These are phyloP conservation scores for Ramichloridium luteum DNA, from an alignment of 2,329 filamentous ascomycete species.

Conservation along the genomic window DNA sequence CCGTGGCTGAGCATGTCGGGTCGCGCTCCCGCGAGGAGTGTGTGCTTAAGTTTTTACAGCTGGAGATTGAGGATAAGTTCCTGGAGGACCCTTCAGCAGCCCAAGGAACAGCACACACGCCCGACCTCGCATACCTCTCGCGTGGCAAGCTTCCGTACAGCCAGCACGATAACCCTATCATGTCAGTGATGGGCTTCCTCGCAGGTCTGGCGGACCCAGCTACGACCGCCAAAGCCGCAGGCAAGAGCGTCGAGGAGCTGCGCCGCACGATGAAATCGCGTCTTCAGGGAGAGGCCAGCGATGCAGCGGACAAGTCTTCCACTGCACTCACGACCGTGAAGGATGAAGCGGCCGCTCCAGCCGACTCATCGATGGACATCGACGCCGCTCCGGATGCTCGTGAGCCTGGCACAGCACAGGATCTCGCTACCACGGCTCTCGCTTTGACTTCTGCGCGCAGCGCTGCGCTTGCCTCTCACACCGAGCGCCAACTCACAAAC, in stretches of 20 bases:
- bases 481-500: conserved; percentile 92
- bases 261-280: conserved; percentile 66
- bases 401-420: conserved; percentile 28
- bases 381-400: conserved; percentile 40
- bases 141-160: conserved; percentile 78
- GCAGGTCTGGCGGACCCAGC: conserved; percentile 82
- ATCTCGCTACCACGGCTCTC: conserved; percentile 61
- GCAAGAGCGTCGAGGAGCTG: conserved; percentile 76
- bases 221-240: conserved; percentile 81
- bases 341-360: conserved; percentile 43
- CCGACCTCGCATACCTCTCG: conserved; percentile 49
- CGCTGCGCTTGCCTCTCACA: conserved; percentile 80
- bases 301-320: conserved; percentile 37
- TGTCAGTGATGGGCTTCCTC: conserved; percentile 91
- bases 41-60: conserved; percentile 86
- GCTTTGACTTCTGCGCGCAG: conserved; percentile 77
- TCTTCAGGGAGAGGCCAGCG: conserved; percentile 50
- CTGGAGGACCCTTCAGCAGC: conserved; percentile 51
- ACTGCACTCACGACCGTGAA: conserved; percentile 27
- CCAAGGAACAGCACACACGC: conserved; percentile 38
- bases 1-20: conserved; percentile 82
- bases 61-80: conserved; percentile 97
- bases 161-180: conserved; percentile 87
- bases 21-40: conserved; percentile 91
- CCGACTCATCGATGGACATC: conserved; percentile 41